Evolutionary conservation across 73 alveolate genomes (phyloP), one percentile per base, ranked within the genome.

Genomic region (Effrenium voratum): DNA sequence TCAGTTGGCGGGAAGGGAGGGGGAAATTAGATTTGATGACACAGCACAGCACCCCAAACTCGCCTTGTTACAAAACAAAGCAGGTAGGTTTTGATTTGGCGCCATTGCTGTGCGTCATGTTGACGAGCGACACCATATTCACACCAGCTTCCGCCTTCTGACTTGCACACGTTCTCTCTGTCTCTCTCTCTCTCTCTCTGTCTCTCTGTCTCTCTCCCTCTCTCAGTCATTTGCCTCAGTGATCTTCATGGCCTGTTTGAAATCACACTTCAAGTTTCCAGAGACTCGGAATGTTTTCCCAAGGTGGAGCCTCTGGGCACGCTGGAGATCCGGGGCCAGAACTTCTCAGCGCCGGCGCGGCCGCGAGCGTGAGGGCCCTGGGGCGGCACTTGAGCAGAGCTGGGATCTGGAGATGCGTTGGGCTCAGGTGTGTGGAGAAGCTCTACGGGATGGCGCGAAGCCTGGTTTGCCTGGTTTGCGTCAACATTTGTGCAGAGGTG

Each of bases 261-360:
- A n/a, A n/a, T n/a, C n/a, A n/a, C n/a, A n/a, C n/a, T n/a, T n/a
- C n/a, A n/a, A n/a, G n/a, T 60, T 22, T 60, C 30, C 16, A 24
- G 40, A 60, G 16, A 24, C 75, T 4, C 16, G 75, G n/a, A 28
- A 22, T 70, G 59, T 44, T 24, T 1, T 30, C 8, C 59, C 36
- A 24, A 90, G 97, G 97, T 92, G n/a, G 98, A 92, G 34, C 98
- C 98, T 13, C 83, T 92, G 59, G 98, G 98, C 28, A 45, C 47
- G 52, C 98, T 92, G 40, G 66, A 36, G 28, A 92, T 92, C 26
- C 90, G 98, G 1, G 98, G 91, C 52, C 63, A 60, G 90, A 92
- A 92, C 81, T 92, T 92, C 80, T 92, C 98, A 79, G 98, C 98
- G 46, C 98, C 98, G 12, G 98, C 98, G 36, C 98, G 98, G 47